These are phyloP conservation scores for Kockiozyma suomiensis DNA, from an alignment of 805 yeast species.

Conservation along the genomic window DNA sequence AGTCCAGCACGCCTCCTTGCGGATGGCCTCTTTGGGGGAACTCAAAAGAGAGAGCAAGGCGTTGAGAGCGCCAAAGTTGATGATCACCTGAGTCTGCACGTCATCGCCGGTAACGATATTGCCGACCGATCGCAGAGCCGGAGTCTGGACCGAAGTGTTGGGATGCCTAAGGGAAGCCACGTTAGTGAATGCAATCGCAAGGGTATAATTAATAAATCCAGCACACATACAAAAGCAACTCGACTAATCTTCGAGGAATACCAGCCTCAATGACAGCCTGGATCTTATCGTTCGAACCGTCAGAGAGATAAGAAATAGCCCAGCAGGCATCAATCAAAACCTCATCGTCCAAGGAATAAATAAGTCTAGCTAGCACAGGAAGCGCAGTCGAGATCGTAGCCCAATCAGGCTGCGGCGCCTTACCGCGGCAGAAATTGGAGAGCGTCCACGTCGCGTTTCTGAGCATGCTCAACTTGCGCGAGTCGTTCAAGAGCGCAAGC, in stretches of 20 bases:
- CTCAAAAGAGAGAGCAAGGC: constrained; percentile 78
- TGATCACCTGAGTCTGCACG: constrained; percentile 90
- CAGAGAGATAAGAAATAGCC: constrained; percentile 95
- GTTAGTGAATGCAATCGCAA: neutral
- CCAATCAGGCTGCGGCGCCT: constrained; percentile 97
- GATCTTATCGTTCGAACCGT: constrained; percentile 89
- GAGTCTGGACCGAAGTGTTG: constrained; percentile 88
- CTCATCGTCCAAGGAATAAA: constrained; percentile 88
- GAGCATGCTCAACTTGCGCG: constrained; percentile 78
- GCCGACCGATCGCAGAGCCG: constrained; percentile 96
- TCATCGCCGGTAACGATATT: constrained; percentile 98
- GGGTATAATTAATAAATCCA: neutral
- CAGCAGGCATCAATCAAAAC: constrained; percentile 97
- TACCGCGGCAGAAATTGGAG: constrained; percentile 95
- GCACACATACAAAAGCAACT: constrained; percentile 58
- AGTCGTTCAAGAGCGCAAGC: constrained; percentile 70
- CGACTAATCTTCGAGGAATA: constrained; percentile 91
- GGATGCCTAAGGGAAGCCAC: constrained; percentile 63
- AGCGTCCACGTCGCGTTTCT: constrained; percentile 99
- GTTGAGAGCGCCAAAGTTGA: constrained; percentile 87
- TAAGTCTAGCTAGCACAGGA: constrained; percentile 88
- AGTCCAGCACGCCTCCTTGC: constrained; percentile 99
- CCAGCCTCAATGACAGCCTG: constrained; percentile 97
- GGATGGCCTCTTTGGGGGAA: constrained; percentile 86
- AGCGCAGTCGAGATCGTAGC: constrained; percentile 77